These are phyloP conservation scores for Zygotorulaspora chibaensis DNA, from an alignment of 805 yeast species.

Conservation along the genomic window DNA sequence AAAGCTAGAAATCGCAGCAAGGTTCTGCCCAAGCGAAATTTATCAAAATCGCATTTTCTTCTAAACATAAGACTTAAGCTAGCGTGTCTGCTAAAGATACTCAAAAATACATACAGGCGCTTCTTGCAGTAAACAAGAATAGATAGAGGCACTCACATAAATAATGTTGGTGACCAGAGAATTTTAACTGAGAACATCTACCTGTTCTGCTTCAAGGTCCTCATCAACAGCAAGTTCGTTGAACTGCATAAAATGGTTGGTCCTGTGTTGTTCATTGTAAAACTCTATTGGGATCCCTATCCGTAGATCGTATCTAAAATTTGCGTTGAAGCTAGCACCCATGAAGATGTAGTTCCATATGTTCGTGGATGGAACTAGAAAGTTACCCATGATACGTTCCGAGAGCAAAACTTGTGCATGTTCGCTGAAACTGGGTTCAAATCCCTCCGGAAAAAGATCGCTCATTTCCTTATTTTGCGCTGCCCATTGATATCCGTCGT, in stretches of 20 bases:
- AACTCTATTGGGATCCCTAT: constrained; percentile 76
- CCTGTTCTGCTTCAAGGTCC: constrained; percentile 61
- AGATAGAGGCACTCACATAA: not conserved
- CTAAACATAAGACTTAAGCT: too few relatives aligned
- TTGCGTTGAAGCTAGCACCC: constrained; percentile 75
- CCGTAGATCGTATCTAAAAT: constrained; percentile 57
- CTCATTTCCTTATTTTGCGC: constrained; percentile 49
- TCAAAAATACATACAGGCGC: too few relatives aligned
- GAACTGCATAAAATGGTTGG: constrained; percentile 78
- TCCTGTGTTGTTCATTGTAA: constrained; percentile 83
- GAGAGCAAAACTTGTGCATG: constrained; percentile 69
- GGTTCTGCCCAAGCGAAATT: too few relatives aligned
- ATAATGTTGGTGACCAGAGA: too few relatives aligned
- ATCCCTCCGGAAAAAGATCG: constrained; percentile 62
- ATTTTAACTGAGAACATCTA: constrained; percentile 52
- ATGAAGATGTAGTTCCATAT: constrained; percentile 90
- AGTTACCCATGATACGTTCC: constrained; percentile 72
- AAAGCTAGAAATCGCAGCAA: too few relatives aligned
- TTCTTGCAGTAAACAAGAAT: too few relatives aligned
- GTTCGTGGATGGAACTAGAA: constrained; percentile 77
- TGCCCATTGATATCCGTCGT: constrained; percentile 81
- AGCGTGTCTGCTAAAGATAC: too few relatives aligned
- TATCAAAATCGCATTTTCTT: too few relatives aligned
- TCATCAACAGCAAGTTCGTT: constrained; percentile 54
- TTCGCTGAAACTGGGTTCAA: constrained; percentile 52